Base-by-base conservation (phyloP, 164 flowering plant species). In the Kalanchoe fedtschenkoi region DNA sequence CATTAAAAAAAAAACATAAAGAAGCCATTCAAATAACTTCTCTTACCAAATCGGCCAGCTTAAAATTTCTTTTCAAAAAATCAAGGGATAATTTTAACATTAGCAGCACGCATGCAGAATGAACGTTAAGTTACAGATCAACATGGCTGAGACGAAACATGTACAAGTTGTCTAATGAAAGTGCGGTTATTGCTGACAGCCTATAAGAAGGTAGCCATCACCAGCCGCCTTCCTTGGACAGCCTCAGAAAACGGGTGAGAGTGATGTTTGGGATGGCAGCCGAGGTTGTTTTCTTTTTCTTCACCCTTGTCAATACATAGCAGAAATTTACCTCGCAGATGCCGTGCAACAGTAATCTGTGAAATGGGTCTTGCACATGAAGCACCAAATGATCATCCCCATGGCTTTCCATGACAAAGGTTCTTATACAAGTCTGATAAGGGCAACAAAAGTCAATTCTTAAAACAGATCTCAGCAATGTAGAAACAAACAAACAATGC, bases 271-370 rank as follows among this genome's bases (percentile, higher is more conserved):
- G 95, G 26, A 83, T 66, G 62, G 76, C 79, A 13, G 22, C 54
- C 19, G 66, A 60, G 17, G 80, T 76, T 1, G 71, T 68, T 61
- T 73, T 83, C 77, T 83, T 91, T 82, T 77, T 84, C 61, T 62
- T 83, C 54, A 90, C 84, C 78, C 58, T 82, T 0, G 95, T 89
- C 71, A 65, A 19, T 17, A 19, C 28, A 0, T 26, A 33, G 58
- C 22, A 39, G 9, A 37, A 39, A 35, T 6, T 51, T 79, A 92
- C 98, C 97, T 93, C 97, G 62, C 96, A 90, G 8, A 90, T 87
- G 17, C 97, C 99, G 70, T 93, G 99, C 62, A 86, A 78, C 75
- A 92, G 69, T 71, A 89, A 72, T 75, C 97, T 77, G 51, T 85
- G 91, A 65, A 88, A 93, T 42, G 97, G 84, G 66, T 90, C 92